Evolutionary conservation across 2,329 filamentous ascomycete genomes (phyloP).

Genomic region (Ploettnerulaceae sp.): DNA sequence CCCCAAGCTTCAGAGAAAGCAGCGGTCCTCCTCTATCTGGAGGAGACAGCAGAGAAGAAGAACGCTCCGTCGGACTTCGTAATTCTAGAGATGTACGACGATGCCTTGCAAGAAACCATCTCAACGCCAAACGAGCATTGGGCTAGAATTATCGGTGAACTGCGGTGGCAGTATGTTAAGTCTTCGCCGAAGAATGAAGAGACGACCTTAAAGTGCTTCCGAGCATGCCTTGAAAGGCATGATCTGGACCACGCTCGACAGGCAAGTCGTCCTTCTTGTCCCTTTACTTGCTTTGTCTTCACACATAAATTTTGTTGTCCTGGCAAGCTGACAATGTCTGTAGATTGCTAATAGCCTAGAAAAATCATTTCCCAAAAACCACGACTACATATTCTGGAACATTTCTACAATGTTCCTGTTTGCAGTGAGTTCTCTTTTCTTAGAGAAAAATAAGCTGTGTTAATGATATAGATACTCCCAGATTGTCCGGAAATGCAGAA

Average conservation of each 20-base stretch:
- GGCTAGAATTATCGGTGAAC: constrained; percentile 31
- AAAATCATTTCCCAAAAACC: constrained; percentile 32
- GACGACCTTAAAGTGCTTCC: constrained; percentile 28
- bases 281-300: background rate
- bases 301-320: background rate
- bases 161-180: constrained; percentile 33
- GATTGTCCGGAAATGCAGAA: constrained; percentile 28
- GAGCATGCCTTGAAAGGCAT: constrained; percentile 30
- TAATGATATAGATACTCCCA: constrained; percentile 24
- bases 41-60: constrained; percentile 27
- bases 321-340: background rate
- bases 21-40: constrained; percentile 26
- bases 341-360: constrained; percentile 34
- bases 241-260: constrained; percentile 34
- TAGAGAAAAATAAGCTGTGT: background rate
- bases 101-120: constrained; percentile 26
- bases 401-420: constrained; percentile 31
- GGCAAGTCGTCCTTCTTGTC: constrained; percentile 25
- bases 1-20: constrained; percentile 28
- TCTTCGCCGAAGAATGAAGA: constrained; percentile 31
- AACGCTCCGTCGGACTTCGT: constrained; percentile 26
- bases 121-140: constrained; percentile 23
- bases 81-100: constrained; percentile 32
- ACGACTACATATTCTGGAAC: constrained; percentile 34
- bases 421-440: constrained; percentile 25